Evolutionary conservation across 306 rosid species (phyloP), one percentile per base, ranked within the genome.

Genomic region (Quercus mongolica): DNA sequence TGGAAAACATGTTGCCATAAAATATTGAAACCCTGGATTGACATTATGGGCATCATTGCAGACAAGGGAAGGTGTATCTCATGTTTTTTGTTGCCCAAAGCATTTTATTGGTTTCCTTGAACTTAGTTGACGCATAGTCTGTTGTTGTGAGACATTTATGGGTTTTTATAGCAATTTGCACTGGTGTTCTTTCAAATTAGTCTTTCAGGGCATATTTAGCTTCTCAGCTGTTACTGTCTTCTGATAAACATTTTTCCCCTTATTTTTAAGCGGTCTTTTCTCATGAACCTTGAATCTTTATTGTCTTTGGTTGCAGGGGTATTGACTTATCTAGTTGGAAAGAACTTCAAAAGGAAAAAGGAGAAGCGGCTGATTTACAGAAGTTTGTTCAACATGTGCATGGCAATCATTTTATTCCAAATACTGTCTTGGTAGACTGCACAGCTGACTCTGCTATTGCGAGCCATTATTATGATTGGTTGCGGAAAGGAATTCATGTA

Each of bases 321-420:
- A 74, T 93, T 80, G 96, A 95, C 85, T 81, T 95, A 78, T 82
- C 97, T 64, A 83, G 79, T 56, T 95, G 99, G 99, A 88, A 82
- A 83, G 98, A 95, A 70, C 88, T 91, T 83, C 85, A 78, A 77
- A 83, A 80, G 58, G 87, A 89, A 71, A 85, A 80, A 62, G 97
- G 93, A 79, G 94, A 89, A 83, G 87, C 20, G 65, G 87, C 99
- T 79, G 86, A 93, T 81, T 56, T 93, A 87, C 92, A 89, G 38
- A 90, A 83, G 76, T 95, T 95, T 82, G 91, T 86, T 81, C 94
- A 86, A 51, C 91, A 90, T 64, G 97, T 95, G 76, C 99, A 87
- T 46, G 93, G 91, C 71, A 95, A 95, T 86, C 97, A 95, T 90
- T 95, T 93, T 83, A 95, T 95, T 83, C 99, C 99, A 9, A 95